Base-by-base conservation (phyloP, 108 stramenopile species). In the Craspedostauros australis region DNA sequence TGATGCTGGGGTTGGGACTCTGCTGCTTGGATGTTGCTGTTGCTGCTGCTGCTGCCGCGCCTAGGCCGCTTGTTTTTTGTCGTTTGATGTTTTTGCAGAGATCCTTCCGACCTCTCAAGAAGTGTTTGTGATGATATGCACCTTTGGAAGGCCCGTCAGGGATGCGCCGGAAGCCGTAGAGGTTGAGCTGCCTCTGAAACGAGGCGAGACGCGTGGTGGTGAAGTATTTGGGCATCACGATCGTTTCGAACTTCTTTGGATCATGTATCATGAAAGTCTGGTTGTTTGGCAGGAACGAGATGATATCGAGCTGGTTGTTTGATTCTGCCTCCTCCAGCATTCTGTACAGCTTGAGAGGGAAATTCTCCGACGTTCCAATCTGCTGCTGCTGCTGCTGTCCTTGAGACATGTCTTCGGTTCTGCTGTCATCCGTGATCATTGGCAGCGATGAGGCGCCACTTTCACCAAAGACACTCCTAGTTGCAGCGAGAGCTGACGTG, bases 111-210 rank as follows among this genome's bases (percentile, higher is more conserved):
- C 56, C 61, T 40, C 54, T 57, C 4, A 56, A 21, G 27, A 70
- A 70, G 28, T 56, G 48, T 12, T n/a, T 14, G 19, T 72, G 72
- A 3, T 44, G 18, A 23, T 69, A 69, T 22, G 47, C 56, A 28
- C 79, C 79, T 38, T 68, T 61, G 42, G 79, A 73, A 9, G 59
- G 42, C 7, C 84, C 84, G 15, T 54, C 31, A 18, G n/a, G n/a
- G 7, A 88, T 34, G 19, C 82, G 54, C n/a, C 67, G 57, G 60
- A 84, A 88, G 23, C 86, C 86, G 48, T 88, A 88, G 11, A 88
- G 55, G 55, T 88, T 84, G 12, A 81, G 64, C 67, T 65, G 64
- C 8, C 64, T 45, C 30, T 48, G 64, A 37, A 65, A 65, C 25
- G 55, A 57, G 19, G 45, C 39, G 16, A 34, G 26, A 18, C 49